These are phyloP conservation scores for Fusarium mangiferae DNA, from an alignment of 2,329 filamentous ascomycete species.

Conservation along the genomic window DNA sequence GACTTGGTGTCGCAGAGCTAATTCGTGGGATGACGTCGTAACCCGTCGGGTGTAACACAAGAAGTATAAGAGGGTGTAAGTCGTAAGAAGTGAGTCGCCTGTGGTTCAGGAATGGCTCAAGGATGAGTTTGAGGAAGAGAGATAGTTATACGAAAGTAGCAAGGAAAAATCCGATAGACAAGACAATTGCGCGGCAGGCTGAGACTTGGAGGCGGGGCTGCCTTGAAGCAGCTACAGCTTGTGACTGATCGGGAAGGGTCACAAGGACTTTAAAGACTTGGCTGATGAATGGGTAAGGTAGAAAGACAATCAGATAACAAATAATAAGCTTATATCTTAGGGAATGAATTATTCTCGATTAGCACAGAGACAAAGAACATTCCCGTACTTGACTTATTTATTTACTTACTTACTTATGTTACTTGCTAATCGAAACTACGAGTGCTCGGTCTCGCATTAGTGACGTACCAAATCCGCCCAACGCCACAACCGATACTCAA, in stretches of 20 bases:
- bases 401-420: background rate
- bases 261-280: conserved; percentile 13
- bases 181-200: conserved; percentile 33
- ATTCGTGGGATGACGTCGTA: conserved; percentile 23
- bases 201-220: conserved; percentile 22
- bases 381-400: background rate
- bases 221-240: conserved; percentile 11
- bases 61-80: background rate
- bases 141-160: conserved; percentile 8
- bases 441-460: background rate
- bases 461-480: conserved; percentile 12
- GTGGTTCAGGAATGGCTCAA: background rate
- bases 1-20: conserved; percentile 13
- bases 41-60: background rate
- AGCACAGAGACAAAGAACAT: background rate
- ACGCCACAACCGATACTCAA: conserved; percentile 35
- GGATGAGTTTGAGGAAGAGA: background rate
- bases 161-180: conserved; percentile 8
- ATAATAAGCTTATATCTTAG: background rate
- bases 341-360: background rate
- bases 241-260: conserved; percentile 20
- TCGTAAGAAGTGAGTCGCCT: background rate
- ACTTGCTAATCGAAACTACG: background rate
- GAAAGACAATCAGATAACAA: background rate
- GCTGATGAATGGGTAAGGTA: background rate